Percentiles rank a stretch among this genome's conserved stretches.
phyloP scores from a whole-genome alignment of 2,329 filamentous ascomycete species.

The Colletotrichum destructivum region DNA sequence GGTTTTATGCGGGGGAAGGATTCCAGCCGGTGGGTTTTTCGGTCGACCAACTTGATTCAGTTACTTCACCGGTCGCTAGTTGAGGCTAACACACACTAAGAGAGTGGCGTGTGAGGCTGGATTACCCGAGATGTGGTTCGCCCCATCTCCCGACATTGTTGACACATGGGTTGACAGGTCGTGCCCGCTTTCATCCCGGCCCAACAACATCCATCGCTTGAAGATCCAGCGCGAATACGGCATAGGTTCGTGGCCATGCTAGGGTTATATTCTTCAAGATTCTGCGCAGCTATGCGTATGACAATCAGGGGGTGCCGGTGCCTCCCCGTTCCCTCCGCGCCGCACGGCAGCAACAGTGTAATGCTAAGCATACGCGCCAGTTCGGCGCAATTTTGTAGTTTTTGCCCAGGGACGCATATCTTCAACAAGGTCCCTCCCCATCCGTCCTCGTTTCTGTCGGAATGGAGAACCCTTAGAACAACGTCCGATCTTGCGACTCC shows the following conservation, averaged over 20 bases:
- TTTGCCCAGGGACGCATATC: conserved; percentile 24
- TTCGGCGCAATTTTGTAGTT: background rate
- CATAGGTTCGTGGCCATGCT: conserved; percentile 16
- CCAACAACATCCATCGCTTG: background rate
- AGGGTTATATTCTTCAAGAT: conserved; percentile 16
- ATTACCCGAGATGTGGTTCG: conserved; percentile 30
- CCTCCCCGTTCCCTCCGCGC: conserved; percentile 9
- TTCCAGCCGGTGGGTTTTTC: conserved; percentile 17
- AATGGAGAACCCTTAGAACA: conserved; percentile 27
- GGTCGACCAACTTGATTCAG: conserved; percentile 20
- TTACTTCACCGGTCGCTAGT: conserved; percentile 30
- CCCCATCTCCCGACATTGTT: conserved; percentile 36
- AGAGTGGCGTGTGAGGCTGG: conserved; percentile 22
- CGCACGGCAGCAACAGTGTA: conserved; percentile 7
- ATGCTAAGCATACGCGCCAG: background rate
- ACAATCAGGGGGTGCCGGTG: conserved; percentile 25
- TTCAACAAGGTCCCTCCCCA: conserved; percentile 28
- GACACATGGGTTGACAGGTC: background rate
- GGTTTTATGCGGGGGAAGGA: conserved; percentile 33
- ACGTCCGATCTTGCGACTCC: conserved; percentile 33
- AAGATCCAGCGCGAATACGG: conserved; percentile 31
- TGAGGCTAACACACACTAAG: conserved; percentile 17
- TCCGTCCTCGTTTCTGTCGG: conserved; percentile 16
- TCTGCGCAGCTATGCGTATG: conserved; percentile 8
- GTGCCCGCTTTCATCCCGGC: conserved; percentile 13